Evolutionary conservation across 345 rosid genomes (phyloP).

Genomic region (Triadica sebifera): DNA sequence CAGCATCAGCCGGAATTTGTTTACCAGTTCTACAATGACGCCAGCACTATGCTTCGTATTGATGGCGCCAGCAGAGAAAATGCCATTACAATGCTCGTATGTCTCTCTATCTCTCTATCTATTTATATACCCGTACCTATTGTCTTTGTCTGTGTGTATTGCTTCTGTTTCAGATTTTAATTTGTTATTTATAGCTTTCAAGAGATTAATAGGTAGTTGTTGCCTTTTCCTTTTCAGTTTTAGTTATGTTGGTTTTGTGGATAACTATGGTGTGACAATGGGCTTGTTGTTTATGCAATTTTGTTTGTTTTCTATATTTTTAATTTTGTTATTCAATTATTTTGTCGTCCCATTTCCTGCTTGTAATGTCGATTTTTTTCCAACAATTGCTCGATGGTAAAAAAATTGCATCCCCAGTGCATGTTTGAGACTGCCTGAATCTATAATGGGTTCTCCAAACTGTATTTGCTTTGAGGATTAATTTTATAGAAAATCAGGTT

Average conservation of each 20-base stretch:
- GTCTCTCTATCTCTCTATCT: not conserved
- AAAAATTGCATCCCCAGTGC: not conserved
- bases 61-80: slow-evolving; percentile 41
- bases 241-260: not conserved
- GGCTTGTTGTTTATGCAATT: not conserved
- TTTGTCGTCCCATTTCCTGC: not conserved
- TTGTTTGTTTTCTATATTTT: not conserved
- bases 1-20: slow-evolving; percentile 43
- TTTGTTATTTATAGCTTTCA: not conserved
- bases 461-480: not conserved
- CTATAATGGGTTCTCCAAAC: not conserved
- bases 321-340: not conserved
- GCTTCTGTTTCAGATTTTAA: not conserved
- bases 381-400: not conserved
- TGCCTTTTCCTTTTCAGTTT: too few relatives aligned
- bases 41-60: slow-evolving; percentile 48
- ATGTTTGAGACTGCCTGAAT: not conserved
- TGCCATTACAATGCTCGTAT: slow-evolving; percentile 44
- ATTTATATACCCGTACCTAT: not conserved
- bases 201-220: not conserved
- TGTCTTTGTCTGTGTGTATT: not conserved
- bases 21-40: slow-evolving; percentile 46
- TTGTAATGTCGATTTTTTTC: not conserved
- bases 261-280: not conserved
- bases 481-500: not conserved